Evolutionary conservation across 2,329 filamentous ascomycete genomes (phyloP), one percentile per base, ranked within the genome.

Genomic region (Westerdykella ornata): DNA sequence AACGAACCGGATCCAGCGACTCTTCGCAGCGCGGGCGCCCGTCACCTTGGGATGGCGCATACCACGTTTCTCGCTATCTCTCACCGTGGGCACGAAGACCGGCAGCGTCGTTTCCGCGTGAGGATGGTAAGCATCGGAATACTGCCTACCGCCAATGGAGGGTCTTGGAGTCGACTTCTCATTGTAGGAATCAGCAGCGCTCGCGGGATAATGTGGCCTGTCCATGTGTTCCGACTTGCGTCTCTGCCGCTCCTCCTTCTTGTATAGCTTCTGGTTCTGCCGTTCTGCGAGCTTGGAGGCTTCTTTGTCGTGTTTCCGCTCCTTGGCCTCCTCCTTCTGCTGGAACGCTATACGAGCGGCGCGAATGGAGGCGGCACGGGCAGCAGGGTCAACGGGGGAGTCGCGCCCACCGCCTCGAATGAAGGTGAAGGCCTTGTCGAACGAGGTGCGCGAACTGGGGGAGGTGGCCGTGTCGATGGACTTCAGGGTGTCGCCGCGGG

Each of bases 291-390:
- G 68, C 65, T 65, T 75, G 43, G 67, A 55, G 35, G 68, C 71
- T 41, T 77, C 75, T 51, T 74, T 69, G 52, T 78, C 73, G 35
- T 71, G 63, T 49, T 76, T 76, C 37, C 67, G 70, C 41, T 71
- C 71, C 51, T 80, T 80, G 28, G 71, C 74, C 3, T 72, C 74
- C 60, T 80, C 75, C 49, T 77, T 76, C 48, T 79, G 75, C 43
- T 76, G 69, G 54, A 79, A 80, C 22, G 77, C 76, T 38, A 72
- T 67, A 5, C 78, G 71, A 4, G 75, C 72, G 34, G 73, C 75
- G 41, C 74, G 72, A 8, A 81, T 75, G 3, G 72, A 72, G 14
- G 76, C 76, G 32, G 75, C 76, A 30, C 75, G 71, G 4, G 72
- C 72, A 20, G 72, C 67, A 6, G 76, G 69, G 49, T 80, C 76